phyloP scores from a whole-genome alignment of 163 green algal genomes.

The Prototheca cutis region DNA sequence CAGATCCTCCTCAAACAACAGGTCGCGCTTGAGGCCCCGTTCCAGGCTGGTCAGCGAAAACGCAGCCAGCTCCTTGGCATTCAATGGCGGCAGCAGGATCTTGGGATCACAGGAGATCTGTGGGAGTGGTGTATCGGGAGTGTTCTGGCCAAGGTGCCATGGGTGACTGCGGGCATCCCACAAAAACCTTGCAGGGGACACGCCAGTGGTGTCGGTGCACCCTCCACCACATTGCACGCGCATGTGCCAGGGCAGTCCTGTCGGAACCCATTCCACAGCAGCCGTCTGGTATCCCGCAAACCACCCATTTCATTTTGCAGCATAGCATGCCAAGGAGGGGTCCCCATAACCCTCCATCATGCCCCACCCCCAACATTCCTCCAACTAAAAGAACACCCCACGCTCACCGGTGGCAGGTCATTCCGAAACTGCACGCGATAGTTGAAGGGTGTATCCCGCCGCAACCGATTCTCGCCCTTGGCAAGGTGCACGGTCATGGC shows the following conservation, averaged over 20 bases:
- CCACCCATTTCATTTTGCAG: too few species aligned
- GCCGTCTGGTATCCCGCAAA: too few species aligned
- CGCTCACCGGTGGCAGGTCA: constrained; percentile 59
- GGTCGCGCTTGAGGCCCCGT: constrained; percentile 37
- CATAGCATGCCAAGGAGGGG: too few species aligned
- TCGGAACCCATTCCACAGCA: too few species aligned
- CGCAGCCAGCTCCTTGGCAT: constrained; percentile 34
- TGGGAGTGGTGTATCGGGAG: background rate
- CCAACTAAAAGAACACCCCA: background rate
- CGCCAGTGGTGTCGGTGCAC: too few species aligned
- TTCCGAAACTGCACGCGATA: constrained; percentile 69
- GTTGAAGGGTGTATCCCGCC: constrained; percentile 61
- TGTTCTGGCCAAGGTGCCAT: too few species aligned
- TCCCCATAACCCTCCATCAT: background rate
- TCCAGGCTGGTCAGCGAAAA: constrained; percentile 57
- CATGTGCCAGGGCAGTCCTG: too few species aligned
- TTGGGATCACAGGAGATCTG: constrained; percentile 69
- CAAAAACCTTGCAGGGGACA: too few species aligned
- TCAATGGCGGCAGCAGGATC: constrained; percentile 46
- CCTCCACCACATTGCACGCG: too few species aligned
- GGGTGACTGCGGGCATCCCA: too few species aligned
- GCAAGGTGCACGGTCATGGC: background rate
- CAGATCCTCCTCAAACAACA: constrained; percentile 45
- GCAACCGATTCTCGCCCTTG: constrained; percentile 29
- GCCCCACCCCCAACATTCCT: background rate